Evolutionary conservation across 2,329 filamentous ascomycete genomes (phyloP), one percentile per base, ranked within the genome.

Genomic region (Furcasterigmium sp.): DNA sequence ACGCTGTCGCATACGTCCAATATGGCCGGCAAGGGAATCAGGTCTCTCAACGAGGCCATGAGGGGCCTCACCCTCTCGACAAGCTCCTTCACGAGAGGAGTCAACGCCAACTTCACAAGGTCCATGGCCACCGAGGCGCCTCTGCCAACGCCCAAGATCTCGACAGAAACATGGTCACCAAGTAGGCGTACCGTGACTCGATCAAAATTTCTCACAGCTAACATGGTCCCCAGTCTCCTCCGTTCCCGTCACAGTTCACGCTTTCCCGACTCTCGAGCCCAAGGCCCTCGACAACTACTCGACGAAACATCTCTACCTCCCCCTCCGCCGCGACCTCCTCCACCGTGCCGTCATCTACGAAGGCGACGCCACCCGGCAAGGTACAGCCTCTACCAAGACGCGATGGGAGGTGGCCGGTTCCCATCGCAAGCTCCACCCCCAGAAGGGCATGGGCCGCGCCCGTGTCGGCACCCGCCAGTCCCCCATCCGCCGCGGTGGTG

Each of bases 341-440:
- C 91, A 98, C 70, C 82, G 88, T 51, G 93, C 93, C 46, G 81
- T 98, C 46, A 70, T 95, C 54, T 97, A 85, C 73, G 93, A 98
- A 70, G 93, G 87, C 53, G 91, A 97, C 70, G 80, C 75, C 58
- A 86, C 88, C 44, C 84, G 93, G 23, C 85, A 90, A 63, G 93
- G 93, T 51, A 94, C 89, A 3, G 93, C 91, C 37, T 84, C 73
- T 53, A 81, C 80, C 49, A 94, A 94, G 72, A 93, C 80, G 56
- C 81, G 91, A 47, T 81, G 68, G 58, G 89, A 97, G 49, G 84
- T 98, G 19, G 80, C 83, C 57, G 93, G 91, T 49, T 93, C 88
- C 45, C 79, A 84, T 61, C 75, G 76, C 56, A 98, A 98, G 70
- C 67, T 96, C 29, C 73, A 82, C 17, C 83, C 82, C 14, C 93